Conservation (phyloP, 768 basidiomycete genomes). For the Pleurotus tuber-regium region DNA sequence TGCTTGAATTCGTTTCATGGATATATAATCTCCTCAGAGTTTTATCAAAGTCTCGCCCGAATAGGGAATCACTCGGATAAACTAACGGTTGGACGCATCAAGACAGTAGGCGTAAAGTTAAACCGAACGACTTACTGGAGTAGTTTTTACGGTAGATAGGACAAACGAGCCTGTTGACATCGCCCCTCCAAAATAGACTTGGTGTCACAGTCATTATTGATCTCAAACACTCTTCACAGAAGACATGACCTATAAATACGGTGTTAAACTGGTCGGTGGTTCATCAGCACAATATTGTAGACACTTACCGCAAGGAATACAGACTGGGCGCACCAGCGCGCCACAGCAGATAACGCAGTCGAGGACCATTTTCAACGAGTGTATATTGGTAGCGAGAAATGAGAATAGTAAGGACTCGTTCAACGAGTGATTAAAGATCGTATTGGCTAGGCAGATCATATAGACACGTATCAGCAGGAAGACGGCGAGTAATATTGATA, state of each 20-base stretch:
- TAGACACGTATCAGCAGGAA: not conserved
- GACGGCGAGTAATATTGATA: not conserved
- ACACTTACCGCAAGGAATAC: slow-evolving; percentile 13
- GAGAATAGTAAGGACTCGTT: too few species aligned
- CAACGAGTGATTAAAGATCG: too few species aligned
- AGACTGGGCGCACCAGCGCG: not conserved
- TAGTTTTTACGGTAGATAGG: not conserved
- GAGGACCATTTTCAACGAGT: not conserved
- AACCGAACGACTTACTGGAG: not conserved
- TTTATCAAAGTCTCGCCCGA: too few species aligned
- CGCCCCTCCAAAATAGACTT: not conserved
- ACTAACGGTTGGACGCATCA: too few species aligned
- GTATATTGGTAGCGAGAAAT: not conserved
- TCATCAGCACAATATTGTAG: not conserved
- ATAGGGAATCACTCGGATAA: too few species aligned
- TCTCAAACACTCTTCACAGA: not conserved
- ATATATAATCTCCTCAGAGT: too few species aligned
- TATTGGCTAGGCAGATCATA: too few species aligned
- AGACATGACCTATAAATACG: not conserved
- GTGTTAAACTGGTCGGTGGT: not conserved
- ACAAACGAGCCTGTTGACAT: not conserved
- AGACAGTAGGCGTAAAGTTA: too few species aligned
- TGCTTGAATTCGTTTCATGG: too few species aligned
- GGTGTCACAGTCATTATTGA: not conserved
- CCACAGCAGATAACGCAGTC: slow-evolving; percentile 5